These are phyloP conservation scores for Coniochaeta pulveracea DNA, from an alignment of 2,329 filamentous ascomycete genomes.

Conservation along the genomic window DNA sequence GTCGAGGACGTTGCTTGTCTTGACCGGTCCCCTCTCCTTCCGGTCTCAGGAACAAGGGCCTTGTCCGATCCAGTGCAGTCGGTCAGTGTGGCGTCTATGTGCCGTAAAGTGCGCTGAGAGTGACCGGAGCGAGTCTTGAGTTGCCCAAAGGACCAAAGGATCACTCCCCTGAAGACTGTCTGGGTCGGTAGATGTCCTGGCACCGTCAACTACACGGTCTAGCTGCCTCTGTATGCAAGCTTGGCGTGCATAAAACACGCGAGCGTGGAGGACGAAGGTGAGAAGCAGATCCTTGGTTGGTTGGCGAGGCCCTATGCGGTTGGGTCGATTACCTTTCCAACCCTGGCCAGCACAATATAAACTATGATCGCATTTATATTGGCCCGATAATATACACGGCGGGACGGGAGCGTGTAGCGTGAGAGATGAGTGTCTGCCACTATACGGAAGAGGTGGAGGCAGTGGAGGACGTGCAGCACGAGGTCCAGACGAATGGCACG, in stretches of 20 bases:
- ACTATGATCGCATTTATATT: slow-evolving; percentile 31
- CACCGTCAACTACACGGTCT: slow-evolving; percentile 15
- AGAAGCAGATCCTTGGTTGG: slow-evolving; percentile 17
- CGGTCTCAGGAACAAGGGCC: slow-evolving; percentile 1
- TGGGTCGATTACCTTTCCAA: slow-evolving; percentile 21
- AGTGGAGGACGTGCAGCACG: too few species aligned
- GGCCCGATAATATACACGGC: slow-evolving; percentile 26
- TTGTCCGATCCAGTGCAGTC: too few species aligned
- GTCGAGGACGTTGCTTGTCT: too few species aligned
- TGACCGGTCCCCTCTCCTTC: not conserved
- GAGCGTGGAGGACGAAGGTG: slow-evolving; percentile 17
- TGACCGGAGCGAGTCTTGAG: slow-evolving; percentile 19
- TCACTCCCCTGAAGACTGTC: slow-evolving; percentile 19
- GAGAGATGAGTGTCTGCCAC: slow-evolving; percentile 7
- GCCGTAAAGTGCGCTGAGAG: slow-evolving; percentile 20
- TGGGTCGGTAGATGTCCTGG: slow-evolving; percentile 16
- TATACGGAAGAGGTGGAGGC: not conserved
- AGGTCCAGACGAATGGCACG: too few species aligned
- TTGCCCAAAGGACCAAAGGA: slow-evolving; percentile 29
- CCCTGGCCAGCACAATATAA: slow-evolving; percentile 27
- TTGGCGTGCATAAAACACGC: slow-evolving; percentile 29
- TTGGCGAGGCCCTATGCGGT: slow-evolving; percentile 20
- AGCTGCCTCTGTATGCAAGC: slow-evolving; percentile 20
- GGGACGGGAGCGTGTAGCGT: slow-evolving; percentile 17
- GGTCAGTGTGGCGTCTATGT: slow-evolving; percentile 12